A percentile compares a stretch with the other conserved stretches of the same genome.
These are phyloP conservation scores for Saitozyma sp. DNA, from an alignment of 768 basidiomycete species.

Conservation along the genomic window DNA sequence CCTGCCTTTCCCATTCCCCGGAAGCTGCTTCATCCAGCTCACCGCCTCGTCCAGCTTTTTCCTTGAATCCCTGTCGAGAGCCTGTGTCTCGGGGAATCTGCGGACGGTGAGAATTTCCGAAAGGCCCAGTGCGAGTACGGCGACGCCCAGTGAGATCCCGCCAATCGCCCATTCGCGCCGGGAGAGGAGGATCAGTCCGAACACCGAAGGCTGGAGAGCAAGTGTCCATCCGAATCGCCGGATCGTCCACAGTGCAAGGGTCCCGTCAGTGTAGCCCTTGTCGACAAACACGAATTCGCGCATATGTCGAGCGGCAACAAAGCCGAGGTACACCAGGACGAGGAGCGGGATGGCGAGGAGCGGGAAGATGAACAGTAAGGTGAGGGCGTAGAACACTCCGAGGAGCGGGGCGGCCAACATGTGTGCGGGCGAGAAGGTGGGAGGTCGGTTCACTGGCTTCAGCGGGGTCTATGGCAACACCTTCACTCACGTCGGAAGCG, in stretches of 20 bases:
- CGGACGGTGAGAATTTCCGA: slow-evolving; percentile 64
- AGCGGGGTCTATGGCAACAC: too few relatives aligned
- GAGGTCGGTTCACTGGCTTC: slow-evolving; percentile 74
- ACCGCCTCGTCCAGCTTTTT: slow-evolving; percentile 5
- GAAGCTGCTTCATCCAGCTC: background rate
- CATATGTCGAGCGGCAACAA: slow-evolving; percentile 70
- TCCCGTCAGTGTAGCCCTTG: slow-evolving; percentile 57
- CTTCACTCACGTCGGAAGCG: slow-evolving; percentile 74
- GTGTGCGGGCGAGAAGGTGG: slow-evolving; percentile 68
- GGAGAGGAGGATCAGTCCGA: slow-evolving; percentile 71
- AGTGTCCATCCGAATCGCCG: slow-evolving; percentile 71
- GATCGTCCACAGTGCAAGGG: slow-evolving; percentile 70
- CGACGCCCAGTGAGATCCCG: slow-evolving; percentile 63
- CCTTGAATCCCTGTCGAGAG: slow-evolving; percentile 25
- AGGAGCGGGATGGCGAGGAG: slow-evolving; percentile 71
- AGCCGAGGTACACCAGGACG: slow-evolving; percentile 59
- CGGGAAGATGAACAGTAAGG: slow-evolving; percentile 74
- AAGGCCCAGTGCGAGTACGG: slow-evolving; percentile 58
- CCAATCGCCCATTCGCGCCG: slow-evolving; percentile 72
- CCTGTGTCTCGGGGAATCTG: slow-evolving; percentile 29
- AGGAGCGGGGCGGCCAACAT: slow-evolving; percentile 67
- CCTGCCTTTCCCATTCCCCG: too few relatives aligned
- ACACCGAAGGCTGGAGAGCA: slow-evolving; percentile 69
- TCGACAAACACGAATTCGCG: slow-evolving; percentile 75
- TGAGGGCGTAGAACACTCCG: slow-evolving; percentile 69